Evolutionary conservation across 306 rosid genomes (phyloP).

Genomic region (Cicer judaicum): DNA sequence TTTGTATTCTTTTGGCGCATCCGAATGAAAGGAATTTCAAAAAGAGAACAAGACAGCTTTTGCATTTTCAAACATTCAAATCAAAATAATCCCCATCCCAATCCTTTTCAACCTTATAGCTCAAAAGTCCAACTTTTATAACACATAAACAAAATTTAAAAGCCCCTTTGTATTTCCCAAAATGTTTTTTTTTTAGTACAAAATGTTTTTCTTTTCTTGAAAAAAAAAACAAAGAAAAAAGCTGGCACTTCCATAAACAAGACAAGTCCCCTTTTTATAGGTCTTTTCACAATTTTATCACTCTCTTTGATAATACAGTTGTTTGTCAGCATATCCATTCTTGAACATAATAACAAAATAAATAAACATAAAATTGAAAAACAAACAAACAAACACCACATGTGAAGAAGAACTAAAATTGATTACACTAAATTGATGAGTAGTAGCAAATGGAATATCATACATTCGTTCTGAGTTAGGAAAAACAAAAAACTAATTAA

Average conservation of each 20-base stretch:
- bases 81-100: conserved; percentile 42
- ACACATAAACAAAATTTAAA: conserved; percentile 31
- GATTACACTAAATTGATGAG: neutral
- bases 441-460: conserved; percentile 43
- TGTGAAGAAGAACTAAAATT: conserved; percentile 14
- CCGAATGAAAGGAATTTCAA: conserved; percentile 44
- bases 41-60: conserved; percentile 51
- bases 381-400: neutral
- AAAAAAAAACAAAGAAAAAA: neutral
- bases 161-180: conserved; percentile 15
- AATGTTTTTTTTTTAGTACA: too few species aligned
- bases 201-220: too few species aligned
- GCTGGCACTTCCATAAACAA: conserved; percentile 43
- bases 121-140: conserved; percentile 36
- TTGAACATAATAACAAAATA: neutral
- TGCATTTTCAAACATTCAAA: conserved; percentile 52
- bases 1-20: conserved; percentile 58
- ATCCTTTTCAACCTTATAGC: conserved; percentile 52
- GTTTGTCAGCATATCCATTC: conserved; percentile 37
- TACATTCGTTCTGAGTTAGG: conserved; percentile 48
- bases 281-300: conserved; percentile 35
- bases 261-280: conserved; percentile 36
- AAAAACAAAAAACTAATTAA: conserved; percentile 43
- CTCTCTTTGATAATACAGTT: conserved; percentile 40
- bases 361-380: neutral